Evolutionary conservation across 2,329 filamentous ascomycete genomes (phyloP).

Genomic region (Claviceps purpurea): DNA sequence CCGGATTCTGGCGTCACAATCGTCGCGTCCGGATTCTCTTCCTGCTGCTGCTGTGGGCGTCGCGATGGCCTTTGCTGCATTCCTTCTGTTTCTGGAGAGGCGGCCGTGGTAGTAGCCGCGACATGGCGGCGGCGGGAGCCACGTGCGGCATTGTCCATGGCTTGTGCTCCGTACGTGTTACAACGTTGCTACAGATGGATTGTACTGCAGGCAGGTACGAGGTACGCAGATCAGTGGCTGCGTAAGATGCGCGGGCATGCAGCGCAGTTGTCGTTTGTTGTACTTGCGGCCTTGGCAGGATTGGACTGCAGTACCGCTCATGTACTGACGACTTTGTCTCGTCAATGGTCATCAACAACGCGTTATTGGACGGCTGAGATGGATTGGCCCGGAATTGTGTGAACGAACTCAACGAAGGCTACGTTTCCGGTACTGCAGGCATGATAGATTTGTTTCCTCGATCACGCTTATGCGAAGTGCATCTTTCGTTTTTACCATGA

Average conservation of each 20-base stretch:
- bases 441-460: not conserved
- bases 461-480: not conserved
- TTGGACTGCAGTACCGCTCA: not conserved
- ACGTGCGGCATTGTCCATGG: constrained; percentile 17
- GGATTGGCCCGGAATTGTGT: not conserved
- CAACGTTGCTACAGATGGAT: too few species aligned
- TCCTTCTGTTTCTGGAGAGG: not conserved
- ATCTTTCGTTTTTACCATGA: not conserved
- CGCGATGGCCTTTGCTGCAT: not conserved
- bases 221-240: not conserved
- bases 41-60: not conserved
- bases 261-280: not conserved
- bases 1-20: not conserved
- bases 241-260: not conserved
- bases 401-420: not conserved
- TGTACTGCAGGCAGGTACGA: not conserved
- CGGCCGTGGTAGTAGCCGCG: constrained; percentile 9
- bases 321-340: not conserved
- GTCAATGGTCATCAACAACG: not conserved
- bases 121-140: constrained; percentile 19
- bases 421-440: not conserved
- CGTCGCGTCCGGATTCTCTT: not conserved
- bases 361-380: not conserved
- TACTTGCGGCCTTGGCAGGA: not conserved
- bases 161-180: not conserved